These are phyloP conservation scores for Melaleuca quinquenervia DNA, from an alignment of 345 rosid species.

Conservation along the genomic window DNA sequence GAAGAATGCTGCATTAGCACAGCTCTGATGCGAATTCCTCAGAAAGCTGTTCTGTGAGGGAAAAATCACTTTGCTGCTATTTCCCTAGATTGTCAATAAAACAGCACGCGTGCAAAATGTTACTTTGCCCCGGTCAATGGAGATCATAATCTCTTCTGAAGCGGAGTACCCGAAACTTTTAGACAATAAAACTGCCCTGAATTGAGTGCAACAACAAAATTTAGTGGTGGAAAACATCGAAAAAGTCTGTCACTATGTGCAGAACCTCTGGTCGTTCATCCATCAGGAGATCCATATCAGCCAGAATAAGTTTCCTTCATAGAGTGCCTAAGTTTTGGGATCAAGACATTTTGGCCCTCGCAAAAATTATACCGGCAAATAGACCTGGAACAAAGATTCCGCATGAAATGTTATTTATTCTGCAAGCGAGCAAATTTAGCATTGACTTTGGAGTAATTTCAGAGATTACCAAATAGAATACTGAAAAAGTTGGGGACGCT, in stretches of 20 bases:
- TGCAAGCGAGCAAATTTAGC: neutral
- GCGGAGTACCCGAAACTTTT: neutral
- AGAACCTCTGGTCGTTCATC: neutral
- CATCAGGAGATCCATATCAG: neutral
- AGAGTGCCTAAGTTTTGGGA: neutral
- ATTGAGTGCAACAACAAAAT: neutral
- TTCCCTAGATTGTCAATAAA: neutral
- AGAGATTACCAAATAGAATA: conserved; percentile 62
- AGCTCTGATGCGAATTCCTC: neutral
- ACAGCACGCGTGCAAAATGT: neutral
- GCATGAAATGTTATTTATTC: neutral
- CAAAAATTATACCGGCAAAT: conserved; percentile 74
- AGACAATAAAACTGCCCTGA: neutral
- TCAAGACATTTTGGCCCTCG: conserved; percentile 85
- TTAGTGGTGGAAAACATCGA: neutral
- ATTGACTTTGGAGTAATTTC: neutral
- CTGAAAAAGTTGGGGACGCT: conserved; percentile 71
- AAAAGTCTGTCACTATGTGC: neutral
- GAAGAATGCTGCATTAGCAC: neutral
- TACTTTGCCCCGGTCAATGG: neutral
- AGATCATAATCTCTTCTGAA: neutral
- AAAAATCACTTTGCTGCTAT: neutral
- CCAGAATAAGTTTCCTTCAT: neutral
- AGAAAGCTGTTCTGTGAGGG: neutral
- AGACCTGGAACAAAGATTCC: conserved; percentile 44